Conservation (phyloP, 352 stramenopile genomes). For the Phytophthora citricola region DNA sequence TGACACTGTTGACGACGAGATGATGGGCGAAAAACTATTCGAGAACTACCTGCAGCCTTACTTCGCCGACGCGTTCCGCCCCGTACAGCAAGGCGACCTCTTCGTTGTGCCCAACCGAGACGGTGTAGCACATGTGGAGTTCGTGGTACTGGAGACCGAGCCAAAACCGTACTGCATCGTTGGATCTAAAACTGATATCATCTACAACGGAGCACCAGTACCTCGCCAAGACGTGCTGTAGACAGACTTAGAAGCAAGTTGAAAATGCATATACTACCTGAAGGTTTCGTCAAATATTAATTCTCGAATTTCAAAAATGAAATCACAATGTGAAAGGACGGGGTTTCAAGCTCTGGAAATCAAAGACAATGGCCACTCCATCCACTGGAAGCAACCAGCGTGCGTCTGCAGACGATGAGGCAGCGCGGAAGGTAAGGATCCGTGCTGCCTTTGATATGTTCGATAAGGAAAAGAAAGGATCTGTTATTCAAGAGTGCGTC, state of each 20-base stretch:
- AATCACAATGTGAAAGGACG: no score
- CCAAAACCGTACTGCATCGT: conserved; percentile 30
- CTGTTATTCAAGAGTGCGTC: conserved; percentile 84
- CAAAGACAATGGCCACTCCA: conserved; percentile 48
- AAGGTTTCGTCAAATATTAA: no score
- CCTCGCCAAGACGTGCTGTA: conserved; percentile 21
- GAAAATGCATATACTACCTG: no score
- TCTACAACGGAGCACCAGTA: conserved; percentile 27
- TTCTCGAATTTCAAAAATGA: no score
- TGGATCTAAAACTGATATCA: conserved; percentile 25
- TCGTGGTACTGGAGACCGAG: conserved; percentile 26
- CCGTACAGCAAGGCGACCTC: conserved; percentile 25
- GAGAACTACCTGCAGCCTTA: conserved; percentile 33
- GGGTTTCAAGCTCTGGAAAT: no score
- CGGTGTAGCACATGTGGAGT: conserved; percentile 20
- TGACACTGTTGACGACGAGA: conserved; percentile 25
- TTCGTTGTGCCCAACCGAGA: conserved; percentile 10
- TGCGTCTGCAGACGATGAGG: conserved; percentile 46
- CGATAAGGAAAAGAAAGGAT: conserved; percentile 92
- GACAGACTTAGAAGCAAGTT: neutral
- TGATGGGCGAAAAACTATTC: conserved; percentile 24
- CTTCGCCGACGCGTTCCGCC: conserved; percentile 19
- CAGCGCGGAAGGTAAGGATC: conserved; percentile 62
- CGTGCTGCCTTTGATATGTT: conserved; percentile 91
- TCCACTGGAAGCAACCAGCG: conserved; percentile 49